Evolutionary conservation across 2,329 filamentous ascomycete species (phyloP), one percentile per base, ranked within the genome.

Genomic region (Aspergillus sp.): DNA sequence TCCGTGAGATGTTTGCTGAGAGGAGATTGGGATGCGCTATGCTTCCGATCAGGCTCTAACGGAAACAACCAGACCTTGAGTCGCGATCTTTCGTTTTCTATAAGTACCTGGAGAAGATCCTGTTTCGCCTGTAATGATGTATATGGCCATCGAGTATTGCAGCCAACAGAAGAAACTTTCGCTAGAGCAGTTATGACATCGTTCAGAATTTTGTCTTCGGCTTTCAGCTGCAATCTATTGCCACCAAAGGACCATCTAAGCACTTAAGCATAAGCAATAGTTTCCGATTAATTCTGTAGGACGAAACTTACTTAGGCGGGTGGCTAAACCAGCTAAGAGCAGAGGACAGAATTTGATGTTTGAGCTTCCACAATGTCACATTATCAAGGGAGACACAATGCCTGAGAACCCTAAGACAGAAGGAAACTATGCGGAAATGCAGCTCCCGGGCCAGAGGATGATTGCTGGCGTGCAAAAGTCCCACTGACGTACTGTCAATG

Each of bases 391-490:
- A 79, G 4, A 86, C 90, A 68, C 86, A 89, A 64, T 89, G 84
- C 61, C 84, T 86, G 51, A 98, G 77, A 8, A 98, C 85, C 60
- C 86, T 87, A 54, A 97, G 78, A 15, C 89, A 91, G 66, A 98
- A 90, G 3, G 97, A 77, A 12, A 98, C 79, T 54, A 96, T 85
- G 63, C 95, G 90, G 70, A 99, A 92, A 65, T 95, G 89, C n/a
- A 96, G 82, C 72, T 99, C 96, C 68, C 95, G 83, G 3, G 93
- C 90, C 71, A 99, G 84, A 12, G 95, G 93, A 70, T 99, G 95
- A 4, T 86, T 84, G 11, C 85, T 83, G 12, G 89, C 86, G 51
- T 85, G 79, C 61, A 84, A 86, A 67, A 97, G 79, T 0, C 89
- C 89, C 63, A 89, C 83, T 27, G 96, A 80, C 0, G 93, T 97